Conservation (phyloP, 345 rosid genomes). For the Gossypium longicalyx region DNA sequence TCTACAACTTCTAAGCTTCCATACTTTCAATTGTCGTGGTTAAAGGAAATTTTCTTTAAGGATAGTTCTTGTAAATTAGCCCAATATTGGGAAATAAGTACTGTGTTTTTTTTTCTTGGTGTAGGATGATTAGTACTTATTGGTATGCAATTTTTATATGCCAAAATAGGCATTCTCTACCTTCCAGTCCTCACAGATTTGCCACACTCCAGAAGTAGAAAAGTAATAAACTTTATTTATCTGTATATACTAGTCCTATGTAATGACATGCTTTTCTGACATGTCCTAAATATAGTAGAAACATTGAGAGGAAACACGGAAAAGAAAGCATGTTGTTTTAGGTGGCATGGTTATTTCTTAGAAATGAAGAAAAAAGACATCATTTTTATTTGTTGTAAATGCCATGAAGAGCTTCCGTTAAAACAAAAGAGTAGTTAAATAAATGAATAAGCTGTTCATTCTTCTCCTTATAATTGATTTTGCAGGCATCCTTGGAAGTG, state of each 20-base stretch:
- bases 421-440: neutral
- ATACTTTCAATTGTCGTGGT: neutral
- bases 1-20: neutral
- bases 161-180: neutral
- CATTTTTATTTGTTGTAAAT: too few relatives aligned
- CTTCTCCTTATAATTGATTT: conserved; percentile 12
- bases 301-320: neutral
- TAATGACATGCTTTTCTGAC: neutral
- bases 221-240: neutral
- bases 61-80: conserved; percentile 4
- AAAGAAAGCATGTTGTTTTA: neutral
- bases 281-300: neutral
- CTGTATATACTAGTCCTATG: neutral
- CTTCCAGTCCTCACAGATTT: neutral
- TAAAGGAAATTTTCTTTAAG: neutral
- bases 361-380: neutral
- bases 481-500: conserved; percentile 76
- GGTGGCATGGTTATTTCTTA: neutral
- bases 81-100: neutral
- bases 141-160: neutral
- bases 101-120: neutral
- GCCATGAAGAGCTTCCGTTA: neutral
- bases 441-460: neutral
- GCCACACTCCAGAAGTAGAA: neutral
- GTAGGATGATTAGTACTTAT: neutral